Conservation (phyloP, 139 green algal genomes). For the Chlamydomonas schloesseri region DNA sequence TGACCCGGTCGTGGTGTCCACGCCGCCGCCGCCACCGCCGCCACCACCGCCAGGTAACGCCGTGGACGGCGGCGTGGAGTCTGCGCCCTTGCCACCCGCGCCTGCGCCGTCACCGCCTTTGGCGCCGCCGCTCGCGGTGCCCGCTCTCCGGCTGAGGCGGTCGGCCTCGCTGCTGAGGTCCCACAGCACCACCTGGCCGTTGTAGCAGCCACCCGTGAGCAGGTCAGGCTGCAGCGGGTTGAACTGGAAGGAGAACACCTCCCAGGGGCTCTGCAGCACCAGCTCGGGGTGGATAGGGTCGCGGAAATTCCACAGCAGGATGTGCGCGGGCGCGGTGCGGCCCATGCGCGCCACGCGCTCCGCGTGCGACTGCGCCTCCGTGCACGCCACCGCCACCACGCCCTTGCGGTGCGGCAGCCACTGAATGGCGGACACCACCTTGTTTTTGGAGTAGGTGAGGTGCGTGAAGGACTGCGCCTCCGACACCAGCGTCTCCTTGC, state of each 20-base stretch:
- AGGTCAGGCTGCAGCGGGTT: constrained; percentile 83
- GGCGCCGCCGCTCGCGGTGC: background rate
- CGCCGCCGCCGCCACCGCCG: background rate
- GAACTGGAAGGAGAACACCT: constrained; percentile 83
- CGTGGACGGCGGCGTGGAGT: constrained; percentile 44
- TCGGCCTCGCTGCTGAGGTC: constrained; percentile 46
- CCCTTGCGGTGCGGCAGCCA: constrained; percentile 81
- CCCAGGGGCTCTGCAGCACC: constrained; percentile 81
- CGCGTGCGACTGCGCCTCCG: constrained; percentile 63
- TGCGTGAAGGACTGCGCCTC: constrained; percentile 82
- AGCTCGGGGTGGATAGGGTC: constrained; percentile 89
- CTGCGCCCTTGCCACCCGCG: background rate
- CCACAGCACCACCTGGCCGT: constrained; percentile 72
- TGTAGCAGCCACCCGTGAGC: constrained; percentile 81
- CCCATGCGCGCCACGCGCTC: constrained; percentile 72
- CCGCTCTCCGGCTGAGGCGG: constrained; percentile 15
- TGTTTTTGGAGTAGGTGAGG: constrained; percentile 83
- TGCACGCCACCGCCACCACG: constrained; percentile 80
- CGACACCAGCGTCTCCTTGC: constrained; percentile 49
- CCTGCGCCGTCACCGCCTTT: background rate
- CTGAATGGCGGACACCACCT: constrained; percentile 77
- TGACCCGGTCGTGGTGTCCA: background rate
- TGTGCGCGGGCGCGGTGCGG: constrained; percentile 59
- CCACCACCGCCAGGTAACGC: background rate
- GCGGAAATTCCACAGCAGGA: constrained; percentile 90